phyloP scores from a whole-genome alignment of 2,329 filamentous ascomycete species.

The Xylariaceae sp. region DNA sequence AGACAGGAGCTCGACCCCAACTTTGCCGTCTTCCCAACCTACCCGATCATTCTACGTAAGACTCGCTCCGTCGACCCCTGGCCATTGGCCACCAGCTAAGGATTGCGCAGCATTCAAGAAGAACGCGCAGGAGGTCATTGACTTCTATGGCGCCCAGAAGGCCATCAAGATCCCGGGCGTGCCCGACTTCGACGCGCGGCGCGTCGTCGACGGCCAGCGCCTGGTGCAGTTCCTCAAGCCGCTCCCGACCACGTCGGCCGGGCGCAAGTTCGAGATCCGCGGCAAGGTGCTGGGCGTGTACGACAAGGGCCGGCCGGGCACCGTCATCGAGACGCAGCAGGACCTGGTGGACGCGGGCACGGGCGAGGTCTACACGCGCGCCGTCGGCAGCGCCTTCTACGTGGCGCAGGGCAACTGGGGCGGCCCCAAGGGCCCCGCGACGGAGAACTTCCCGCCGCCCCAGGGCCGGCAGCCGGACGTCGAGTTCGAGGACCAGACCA shows the following conservation, averaged over 20 bases:
- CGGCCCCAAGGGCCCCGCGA: conserved; percentile 81
- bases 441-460: conserved; percentile 70
- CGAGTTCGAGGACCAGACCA: conserved; percentile 63
- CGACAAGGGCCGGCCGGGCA: conserved; percentile 80
- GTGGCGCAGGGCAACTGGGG: conserved; percentile 77
- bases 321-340: conserved; percentile 73
- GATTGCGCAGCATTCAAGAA: conserved; percentile 61
- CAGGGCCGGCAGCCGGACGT: conserved; percentile 63
- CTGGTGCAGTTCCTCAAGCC: conserved; percentile 70
- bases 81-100: background rate
- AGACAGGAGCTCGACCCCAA: conserved; percentile 74
- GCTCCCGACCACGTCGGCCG: conserved; percentile 63
- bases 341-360: conserved; percentile 63
- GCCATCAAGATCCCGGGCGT: conserved; percentile 63
- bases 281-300: conserved; percentile 78
- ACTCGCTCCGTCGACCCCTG: conserved; percentile 6
- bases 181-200: conserved; percentile 65
- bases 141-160: conserved; percentile 71
- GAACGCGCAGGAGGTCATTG: conserved; percentile 65
- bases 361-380: conserved; percentile 64
- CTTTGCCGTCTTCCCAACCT: conserved; percentile 85
- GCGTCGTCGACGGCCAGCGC: conserved; percentile 78
- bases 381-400: conserved; percentile 67
- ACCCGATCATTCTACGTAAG: conserved; percentile 71
- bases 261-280: conserved; percentile 66